Evolutionary conservation across 371 early-diverging fungal genomes (phyloP), one percentile per base, ranked within the genome.

Genomic region (Mucor indicus): DNA sequence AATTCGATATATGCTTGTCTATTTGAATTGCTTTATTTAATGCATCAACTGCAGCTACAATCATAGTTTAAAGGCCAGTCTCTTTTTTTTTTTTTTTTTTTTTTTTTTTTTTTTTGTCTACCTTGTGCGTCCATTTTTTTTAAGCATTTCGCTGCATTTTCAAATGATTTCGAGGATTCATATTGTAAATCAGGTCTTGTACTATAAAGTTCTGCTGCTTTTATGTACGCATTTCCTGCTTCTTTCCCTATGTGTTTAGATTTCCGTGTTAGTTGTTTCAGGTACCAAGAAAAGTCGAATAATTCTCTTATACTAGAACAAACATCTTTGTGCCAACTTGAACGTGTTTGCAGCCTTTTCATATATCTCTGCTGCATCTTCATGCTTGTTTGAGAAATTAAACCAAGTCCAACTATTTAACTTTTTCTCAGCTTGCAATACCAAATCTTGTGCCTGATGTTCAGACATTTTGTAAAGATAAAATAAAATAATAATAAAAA

Each of bases 321-420:
- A 40, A 91, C 92, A 91, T 68, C 83, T 76, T 71, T 95, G 92
- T 47, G 84, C 83, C 30, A 94, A 67, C 71, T 94, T 95, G 79
- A 90, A 95, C 15, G 83, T 76, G 70, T 95, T 95, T 39, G 81
- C 93, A 8, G 97, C 96, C 51, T 87, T 83, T 56, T 79, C 81
- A 63, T 85, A 97, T 44, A 95, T 80, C 38, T 96, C 97, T 32
- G 90, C 87, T 7, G 97, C 96, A 58, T 96, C 96, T 38, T 95
- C 95, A 39, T 84, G 81, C 59, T 94, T 95, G 55, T 86, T 86
- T 3, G 29, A 51, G 16, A 57, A 58, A 35, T 89, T 82, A 67
- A 94, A 93, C 91, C 89, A 92, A 12, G 89, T 79, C 59, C 80
- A 85, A 25, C 80, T 74, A 23, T 77, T 76, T 25, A 85, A 79